Evolutionary conservation across 2,329 filamentous ascomycete genomes (phyloP).

Genomic region (Coccinonectria pachysandricola): DNA sequence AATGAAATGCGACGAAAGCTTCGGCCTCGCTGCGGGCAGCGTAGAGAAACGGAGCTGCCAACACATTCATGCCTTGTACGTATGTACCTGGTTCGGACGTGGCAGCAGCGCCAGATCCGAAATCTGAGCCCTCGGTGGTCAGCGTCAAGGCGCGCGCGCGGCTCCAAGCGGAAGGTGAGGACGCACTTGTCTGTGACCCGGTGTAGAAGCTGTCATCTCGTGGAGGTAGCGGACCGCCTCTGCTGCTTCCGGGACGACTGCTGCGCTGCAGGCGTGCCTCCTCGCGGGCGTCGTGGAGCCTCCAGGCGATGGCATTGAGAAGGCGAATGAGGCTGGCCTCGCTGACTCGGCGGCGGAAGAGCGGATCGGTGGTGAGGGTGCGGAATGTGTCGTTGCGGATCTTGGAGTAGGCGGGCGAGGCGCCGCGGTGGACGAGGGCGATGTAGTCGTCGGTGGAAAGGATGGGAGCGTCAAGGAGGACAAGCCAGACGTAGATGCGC

Average conservation of each 20-base stretch:
- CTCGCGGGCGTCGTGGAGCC: slow-evolving; percentile 67
- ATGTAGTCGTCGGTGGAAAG: slow-evolving; percentile 83
- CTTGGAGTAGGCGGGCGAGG: slow-evolving; percentile 90
- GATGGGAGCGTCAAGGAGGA: slow-evolving; percentile 79
- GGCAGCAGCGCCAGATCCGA: slow-evolving; percentile 36
- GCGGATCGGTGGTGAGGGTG: slow-evolving; percentile 89
- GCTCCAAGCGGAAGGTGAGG: slow-evolving; percentile 36
- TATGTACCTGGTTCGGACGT: slow-evolving; percentile 69
- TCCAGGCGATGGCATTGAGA: slow-evolving; percentile 92
- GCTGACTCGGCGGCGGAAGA: slow-evolving; percentile 89
- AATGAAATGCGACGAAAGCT: slow-evolving; percentile 84
- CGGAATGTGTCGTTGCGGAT: slow-evolving; percentile 98
- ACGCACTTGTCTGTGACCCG: slow-evolving; percentile 28
- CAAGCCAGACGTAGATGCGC: slow-evolving; percentile 92
- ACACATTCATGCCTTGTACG: slow-evolving; percentile 97
- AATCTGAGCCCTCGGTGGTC: slow-evolving; percentile 54
- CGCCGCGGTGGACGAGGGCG: slow-evolving; percentile 79
- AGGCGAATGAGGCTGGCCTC: slow-evolving; percentile 91
- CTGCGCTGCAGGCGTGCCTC: slow-evolving; percentile 32
- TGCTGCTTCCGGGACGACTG: slow-evolving; percentile 29
- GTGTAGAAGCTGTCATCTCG: slow-evolving; percentile 26
- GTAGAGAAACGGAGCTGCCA: slow-evolving; percentile 92
- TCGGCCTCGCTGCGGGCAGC: slow-evolving; percentile 89
- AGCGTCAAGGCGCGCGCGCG: slow-evolving; percentile 48
- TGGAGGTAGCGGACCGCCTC: slow-evolving; percentile 22